These are phyloP conservation scores for Crotalaria pallida DNA, from an alignment of 306 rosid species.

Conservation along the genomic window DNA sequence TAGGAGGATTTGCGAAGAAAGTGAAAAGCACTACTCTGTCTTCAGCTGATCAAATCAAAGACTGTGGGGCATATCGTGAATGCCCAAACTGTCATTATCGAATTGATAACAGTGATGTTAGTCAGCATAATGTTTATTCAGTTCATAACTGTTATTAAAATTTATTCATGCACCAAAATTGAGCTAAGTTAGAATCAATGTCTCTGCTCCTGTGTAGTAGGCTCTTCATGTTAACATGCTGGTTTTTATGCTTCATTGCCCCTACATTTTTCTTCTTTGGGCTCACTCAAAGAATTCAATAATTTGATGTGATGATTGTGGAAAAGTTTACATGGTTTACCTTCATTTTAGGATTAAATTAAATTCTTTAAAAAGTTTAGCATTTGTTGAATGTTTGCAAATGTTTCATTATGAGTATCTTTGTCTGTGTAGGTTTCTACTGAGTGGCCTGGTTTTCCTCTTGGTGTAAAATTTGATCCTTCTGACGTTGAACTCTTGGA, in stretches of 20 bases:
- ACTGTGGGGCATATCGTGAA: constrained; percentile 70
- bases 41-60: constrained; percentile 53
- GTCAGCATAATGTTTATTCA: constrained; percentile 4
- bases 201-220: background rate
- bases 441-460: constrained; percentile 92
- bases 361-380: background rate
- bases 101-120: constrained; percentile 69
- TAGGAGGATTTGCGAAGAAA: constrained; percentile 78
- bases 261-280: background rate
- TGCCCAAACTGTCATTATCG: constrained; percentile 67
- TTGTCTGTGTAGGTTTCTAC: constrained; percentile 48
- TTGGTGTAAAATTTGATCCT: constrained; percentile 92
- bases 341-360: background rate
- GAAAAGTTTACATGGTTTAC: constrained; percentile 5
- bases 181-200: background rate
- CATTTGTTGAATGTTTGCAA: constrained; percentile 1
- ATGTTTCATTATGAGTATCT: background rate
- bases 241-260: background rate
- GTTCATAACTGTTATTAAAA: background rate
- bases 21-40: constrained; percentile 47
- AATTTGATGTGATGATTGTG: background rate
- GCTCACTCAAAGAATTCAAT: background rate
- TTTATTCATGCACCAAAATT: background rate
- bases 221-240: background rate
- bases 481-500: constrained; percentile 62